These are phyloP conservation scores for Cajanus cajan DNA, from an alignment of 306 rosid species.

Conservation along the genomic window DNA sequence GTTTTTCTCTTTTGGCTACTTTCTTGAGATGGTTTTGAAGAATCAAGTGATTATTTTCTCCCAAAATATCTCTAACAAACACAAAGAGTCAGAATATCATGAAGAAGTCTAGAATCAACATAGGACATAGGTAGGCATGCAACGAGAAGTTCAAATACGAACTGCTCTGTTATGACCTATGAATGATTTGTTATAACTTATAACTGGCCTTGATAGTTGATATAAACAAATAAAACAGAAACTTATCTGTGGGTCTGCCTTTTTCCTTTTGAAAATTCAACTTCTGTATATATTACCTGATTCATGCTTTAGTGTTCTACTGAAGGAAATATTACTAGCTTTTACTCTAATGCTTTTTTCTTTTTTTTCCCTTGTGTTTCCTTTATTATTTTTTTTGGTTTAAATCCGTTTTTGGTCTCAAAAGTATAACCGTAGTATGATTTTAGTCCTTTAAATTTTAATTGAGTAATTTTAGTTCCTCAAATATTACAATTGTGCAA, in stretches of 20 bases:
- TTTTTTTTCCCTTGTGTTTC: background rate
- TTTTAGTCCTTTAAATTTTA: too few species aligned
- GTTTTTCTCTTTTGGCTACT: background rate
- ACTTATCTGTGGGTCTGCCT: background rate
- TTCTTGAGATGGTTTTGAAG: background rate
- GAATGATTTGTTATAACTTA: background rate
- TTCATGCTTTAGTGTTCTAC: background rate
- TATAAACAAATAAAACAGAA: background rate
- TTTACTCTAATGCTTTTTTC: background rate
- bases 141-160: background rate
- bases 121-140: background rate
- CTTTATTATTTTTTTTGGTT: background rate
- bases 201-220: background rate
- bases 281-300: background rate
- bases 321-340: background rate
- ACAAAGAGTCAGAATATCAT: background rate
- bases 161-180: background rate
- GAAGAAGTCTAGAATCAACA: background rate
- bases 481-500: too few species aligned
- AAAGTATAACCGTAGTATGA: too few species aligned
- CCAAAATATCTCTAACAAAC: background rate
- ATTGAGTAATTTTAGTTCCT: too few species aligned
- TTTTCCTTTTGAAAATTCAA: background rate
- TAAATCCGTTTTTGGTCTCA: too few species aligned
- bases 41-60: background rate